Conservation (phyloP, 2,329 filamentous ascomycete species). For the Claviceps pazoutovae region DNA sequence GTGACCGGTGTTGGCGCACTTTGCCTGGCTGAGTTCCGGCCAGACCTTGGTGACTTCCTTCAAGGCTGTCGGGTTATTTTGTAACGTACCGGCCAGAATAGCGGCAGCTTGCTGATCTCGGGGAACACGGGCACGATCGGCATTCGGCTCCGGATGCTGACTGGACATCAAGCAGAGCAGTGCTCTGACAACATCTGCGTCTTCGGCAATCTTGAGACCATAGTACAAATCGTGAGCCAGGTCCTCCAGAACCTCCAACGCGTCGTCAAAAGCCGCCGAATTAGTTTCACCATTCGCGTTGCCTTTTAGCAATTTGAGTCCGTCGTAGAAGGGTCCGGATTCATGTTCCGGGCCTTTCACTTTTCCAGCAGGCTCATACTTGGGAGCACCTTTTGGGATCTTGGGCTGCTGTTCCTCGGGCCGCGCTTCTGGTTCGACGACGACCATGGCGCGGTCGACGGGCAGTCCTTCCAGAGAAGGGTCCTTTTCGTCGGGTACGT, state of each 20-base stretch:
- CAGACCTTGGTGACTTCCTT: constrained; percentile 35
- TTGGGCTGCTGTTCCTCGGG: constrained; percentile 13
- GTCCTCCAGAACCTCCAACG: constrained; percentile 45
- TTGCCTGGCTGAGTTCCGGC: constrained; percentile 24
- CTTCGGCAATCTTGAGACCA: constrained; percentile 46
- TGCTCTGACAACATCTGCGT: constrained; percentile 36
- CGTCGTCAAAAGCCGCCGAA: constrained; percentile 28
- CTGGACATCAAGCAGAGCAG: constrained; percentile 41
- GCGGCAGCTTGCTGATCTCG: constrained; percentile 40
- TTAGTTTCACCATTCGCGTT: constrained; percentile 15
- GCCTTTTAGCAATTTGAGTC: constrained; percentile 35
- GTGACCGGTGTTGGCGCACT: constrained; percentile 19
- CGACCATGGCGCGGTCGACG: constrained; percentile 36
- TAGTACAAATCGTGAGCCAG: constrained; percentile 58
- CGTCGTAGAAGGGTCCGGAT: constrained; percentile 19
- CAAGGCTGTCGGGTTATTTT: constrained; percentile 52
- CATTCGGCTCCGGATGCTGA: constrained; percentile 12
- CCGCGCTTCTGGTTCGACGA: constrained; percentile 34
- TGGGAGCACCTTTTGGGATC: constrained; percentile 36
- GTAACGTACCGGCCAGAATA: constrained; percentile 42
- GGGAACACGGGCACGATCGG: constrained; percentile 15
- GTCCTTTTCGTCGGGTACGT: constrained; percentile 40
- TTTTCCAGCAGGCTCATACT: constrained; percentile 42
- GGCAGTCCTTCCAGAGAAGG: constrained; percentile 35
- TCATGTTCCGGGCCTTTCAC: constrained; percentile 36